These are phyloP conservation scores for Penicillium cosmopolitanum DNA, from an alignment of 495 filamentous ascomycete genomes.

Conservation along the genomic window DNA sequence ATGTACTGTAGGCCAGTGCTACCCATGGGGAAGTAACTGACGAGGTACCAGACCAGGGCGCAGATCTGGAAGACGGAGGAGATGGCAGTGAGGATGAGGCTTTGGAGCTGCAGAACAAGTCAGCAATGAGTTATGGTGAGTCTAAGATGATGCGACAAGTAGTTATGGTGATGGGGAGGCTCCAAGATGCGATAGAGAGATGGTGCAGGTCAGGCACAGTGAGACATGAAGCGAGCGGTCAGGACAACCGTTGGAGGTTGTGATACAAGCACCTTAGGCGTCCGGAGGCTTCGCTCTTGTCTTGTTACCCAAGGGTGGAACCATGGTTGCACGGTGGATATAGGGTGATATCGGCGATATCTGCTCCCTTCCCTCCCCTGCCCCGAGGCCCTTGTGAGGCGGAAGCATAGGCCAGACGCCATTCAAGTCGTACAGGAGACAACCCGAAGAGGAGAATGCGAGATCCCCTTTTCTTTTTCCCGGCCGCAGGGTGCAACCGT, in stretches of 20 bases:
- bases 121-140: slow-evolving; percentile 8
- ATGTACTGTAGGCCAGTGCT: slow-evolving; percentile 85
- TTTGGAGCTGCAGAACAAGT: slow-evolving; percentile 64
- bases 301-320: not conserved
- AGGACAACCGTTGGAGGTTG: slow-evolving; percentile 1
- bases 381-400: not conserved
- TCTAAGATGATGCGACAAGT: not conserved
- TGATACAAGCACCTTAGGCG: slow-evolving; percentile 7
- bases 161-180: slow-evolving; percentile 5
- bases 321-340: slow-evolving; percentile 1
- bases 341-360: slow-evolving; percentile 7
- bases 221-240: slow-evolving; percentile 13
- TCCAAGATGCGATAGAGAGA: not conserved
- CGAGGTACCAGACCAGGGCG: slow-evolving; percentile 87
- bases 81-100: slow-evolving; percentile 78
- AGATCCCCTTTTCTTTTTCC: slow-evolving; percentile 22
- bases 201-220: slow-evolving; percentile 16
- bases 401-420: not conserved
- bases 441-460: slow-evolving; percentile 23
- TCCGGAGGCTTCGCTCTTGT: slow-evolving; percentile 1
- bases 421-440: slow-evolving; percentile 27
- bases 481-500: slow-evolving; percentile 21
- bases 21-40: slow-evolving; percentile 99
- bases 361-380: not conserved
- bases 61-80: slow-evolving; percentile 81